phyloP scores from a whole-genome alignment of 805 yeast genomes.

The Schwanniomyces occidentalis region DNA sequence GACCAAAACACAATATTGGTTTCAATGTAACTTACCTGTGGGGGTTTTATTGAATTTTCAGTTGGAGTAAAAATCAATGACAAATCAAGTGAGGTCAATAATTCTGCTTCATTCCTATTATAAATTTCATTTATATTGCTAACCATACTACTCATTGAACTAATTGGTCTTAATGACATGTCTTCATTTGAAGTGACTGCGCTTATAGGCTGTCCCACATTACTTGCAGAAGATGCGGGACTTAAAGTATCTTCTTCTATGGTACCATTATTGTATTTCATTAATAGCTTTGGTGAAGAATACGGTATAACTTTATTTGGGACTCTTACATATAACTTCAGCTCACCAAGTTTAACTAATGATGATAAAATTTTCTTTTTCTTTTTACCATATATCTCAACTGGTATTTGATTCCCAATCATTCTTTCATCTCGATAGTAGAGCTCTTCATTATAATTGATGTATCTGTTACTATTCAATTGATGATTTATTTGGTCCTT shows the following conservation, averaged over 20 bases:
- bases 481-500: slow-evolving; percentile 10
- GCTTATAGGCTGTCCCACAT: background rate
- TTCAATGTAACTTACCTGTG: slow-evolving; percentile 34
- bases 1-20: slow-evolving; percentile 42
- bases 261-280: slow-evolving; percentile 33
- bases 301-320: slow-evolving; percentile 37
- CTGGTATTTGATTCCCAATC: slow-evolving; percentile 25
- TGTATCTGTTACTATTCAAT: slow-evolving; percentile 5
- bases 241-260: slow-evolving; percentile 8
- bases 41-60: slow-evolving; percentile 28
- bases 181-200: background rate
- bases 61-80: slow-evolving; percentile 27
- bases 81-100: slow-evolving; percentile 23
- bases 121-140: slow-evolving; percentile 30
- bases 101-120: slow-evolving; percentile 24
- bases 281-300: slow-evolving; percentile 37
- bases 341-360: slow-evolving; percentile 31
- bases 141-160: slow-evolving; percentile 5
- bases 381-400: slow-evolving; percentile 32
- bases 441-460: slow-evolving; percentile 4
- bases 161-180: slow-evolving; percentile 4
- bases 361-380: slow-evolving; percentile 38
- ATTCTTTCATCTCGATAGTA: slow-evolving; percentile 20
- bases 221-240: background rate
- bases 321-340: slow-evolving; percentile 32